A percentile compares a stretch with the other conserved stretches of the same genome.
Conservation (phyloP, 139 green algal genomes). For the Closterium sp. region DNA sequence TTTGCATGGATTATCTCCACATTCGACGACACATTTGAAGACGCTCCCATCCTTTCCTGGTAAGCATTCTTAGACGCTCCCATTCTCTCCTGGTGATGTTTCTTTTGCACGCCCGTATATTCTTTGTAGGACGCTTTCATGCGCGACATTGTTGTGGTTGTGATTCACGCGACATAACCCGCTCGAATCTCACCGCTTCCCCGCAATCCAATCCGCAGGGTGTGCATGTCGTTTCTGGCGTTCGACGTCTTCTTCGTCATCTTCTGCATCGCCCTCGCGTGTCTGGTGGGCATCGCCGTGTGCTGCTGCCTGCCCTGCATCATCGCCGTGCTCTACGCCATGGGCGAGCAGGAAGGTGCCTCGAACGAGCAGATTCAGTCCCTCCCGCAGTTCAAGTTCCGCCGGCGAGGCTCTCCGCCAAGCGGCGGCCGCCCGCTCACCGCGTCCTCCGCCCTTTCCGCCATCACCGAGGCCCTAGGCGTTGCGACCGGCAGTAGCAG, state of each 20-base stretch:
- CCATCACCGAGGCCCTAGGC: neutral
- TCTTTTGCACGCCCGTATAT: too few species aligned
- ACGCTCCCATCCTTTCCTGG: slow-evolving; percentile 27
- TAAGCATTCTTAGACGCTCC: neutral
- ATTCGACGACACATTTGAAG: slow-evolving; percentile 5
- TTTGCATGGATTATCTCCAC: slow-evolving; percentile 21
- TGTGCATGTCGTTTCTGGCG: slow-evolving; percentile 41
- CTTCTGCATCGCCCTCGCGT: slow-evolving; percentile 45
- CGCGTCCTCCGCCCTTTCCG: neutral
- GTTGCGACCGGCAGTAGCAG: neutral
- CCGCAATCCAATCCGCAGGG: neutral
- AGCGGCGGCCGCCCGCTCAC: neutral
- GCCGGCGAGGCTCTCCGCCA: neutral
- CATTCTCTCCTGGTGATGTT: neutral
- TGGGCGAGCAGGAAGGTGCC: slow-evolving; percentile 43
- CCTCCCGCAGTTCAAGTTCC: slow-evolving; percentile 41
- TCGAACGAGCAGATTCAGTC: slow-evolving; percentile 40
- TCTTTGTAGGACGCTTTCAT: neutral
- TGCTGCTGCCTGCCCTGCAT: slow-evolving; percentile 56
- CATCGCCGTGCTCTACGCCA: slow-evolving; percentile 42
- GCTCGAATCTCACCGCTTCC: neutral
- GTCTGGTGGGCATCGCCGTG: slow-evolving; percentile 48
- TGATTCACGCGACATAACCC: neutral
- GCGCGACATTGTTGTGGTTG: neutral
- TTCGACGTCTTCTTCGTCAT: slow-evolving; percentile 52